These are phyloP conservation scores for Mrakia frigida DNA, from an alignment of 768 basidiomycete species.

Conservation along the genomic window DNA sequence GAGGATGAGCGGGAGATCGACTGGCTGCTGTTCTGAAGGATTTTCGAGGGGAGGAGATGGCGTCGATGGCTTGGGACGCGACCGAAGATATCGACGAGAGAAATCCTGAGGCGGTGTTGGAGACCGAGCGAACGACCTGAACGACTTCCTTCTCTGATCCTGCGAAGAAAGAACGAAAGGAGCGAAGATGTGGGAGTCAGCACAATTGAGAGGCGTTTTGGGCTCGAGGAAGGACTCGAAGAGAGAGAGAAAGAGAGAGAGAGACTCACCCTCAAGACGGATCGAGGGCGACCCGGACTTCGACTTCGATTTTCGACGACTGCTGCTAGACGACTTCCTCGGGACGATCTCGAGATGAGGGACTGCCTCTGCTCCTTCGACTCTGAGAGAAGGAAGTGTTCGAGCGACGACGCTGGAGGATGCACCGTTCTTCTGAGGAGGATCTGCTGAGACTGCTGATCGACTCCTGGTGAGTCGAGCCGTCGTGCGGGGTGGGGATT, in stretches of 20 bases:
- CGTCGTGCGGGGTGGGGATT: neutral
- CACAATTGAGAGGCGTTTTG: neutral
- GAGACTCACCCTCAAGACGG: neutral
- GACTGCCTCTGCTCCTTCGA: neutral
- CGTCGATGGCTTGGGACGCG: constrained; percentile 8
- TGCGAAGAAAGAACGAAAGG: neutral
- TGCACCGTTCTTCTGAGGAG: neutral
- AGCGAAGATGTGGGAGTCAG: neutral
- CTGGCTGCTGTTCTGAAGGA: neutral
- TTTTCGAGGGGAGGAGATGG: neutral
- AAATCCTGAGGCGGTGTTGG: neutral
- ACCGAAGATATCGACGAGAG: neutral
- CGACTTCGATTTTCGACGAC: neutral
- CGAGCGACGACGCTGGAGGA: neutral
- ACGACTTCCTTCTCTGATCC: neutral
- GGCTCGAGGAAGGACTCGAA: neutral
- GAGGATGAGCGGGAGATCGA: neutral
- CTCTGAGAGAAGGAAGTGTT: neutral
- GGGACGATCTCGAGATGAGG: constrained; percentile 1
- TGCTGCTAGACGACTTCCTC: neutral
- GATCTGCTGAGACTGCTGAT: neutral
- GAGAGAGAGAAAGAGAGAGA: neutral
- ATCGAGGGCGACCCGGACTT: neutral
- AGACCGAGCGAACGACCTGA: neutral
- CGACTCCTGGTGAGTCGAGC: neutral